phyloP scores from a whole-genome alignment of 1,139 yeast species.

The Taphrina confusa region DNA sequence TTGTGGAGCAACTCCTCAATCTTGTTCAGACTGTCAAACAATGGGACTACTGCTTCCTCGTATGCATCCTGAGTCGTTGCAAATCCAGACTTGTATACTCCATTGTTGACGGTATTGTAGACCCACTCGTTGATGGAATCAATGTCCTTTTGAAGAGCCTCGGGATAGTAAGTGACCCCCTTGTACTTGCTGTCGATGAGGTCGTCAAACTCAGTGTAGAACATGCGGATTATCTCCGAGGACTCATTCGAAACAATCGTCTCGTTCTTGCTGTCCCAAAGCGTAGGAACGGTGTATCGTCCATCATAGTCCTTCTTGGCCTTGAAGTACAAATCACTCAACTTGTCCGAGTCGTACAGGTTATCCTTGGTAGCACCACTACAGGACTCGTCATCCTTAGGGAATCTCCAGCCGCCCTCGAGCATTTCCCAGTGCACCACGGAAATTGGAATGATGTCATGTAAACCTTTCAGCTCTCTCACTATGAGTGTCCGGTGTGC shows the following conservation, averaged over 20 bases:
- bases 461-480: constrained; percentile 75
- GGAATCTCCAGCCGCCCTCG: constrained; percentile 63
- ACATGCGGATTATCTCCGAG: constrained; percentile 80
- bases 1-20: constrained; percentile 66
- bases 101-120: constrained; percentile 62
- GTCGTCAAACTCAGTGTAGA: constrained; percentile 67
- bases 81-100: constrained; percentile 87
- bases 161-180: constrained; percentile 66
- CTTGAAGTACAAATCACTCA: constrained; percentile 71
- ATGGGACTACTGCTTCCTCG: constrained; percentile 64
- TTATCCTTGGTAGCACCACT: constrained; percentile 69
- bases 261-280: constrained; percentile 80
- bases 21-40: constrained; percentile 72
- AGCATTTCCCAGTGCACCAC: constrained; percentile 41
- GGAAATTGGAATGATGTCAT: constrained; percentile 49
- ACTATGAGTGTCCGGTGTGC: constrained; percentile 84
- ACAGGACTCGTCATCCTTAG: constrained; percentile 51
- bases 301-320: constrained; percentile 76
- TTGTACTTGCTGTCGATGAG: constrained; percentile 55
- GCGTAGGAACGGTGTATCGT: constrained; percentile 85
- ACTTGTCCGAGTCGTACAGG: constrained; percentile 59
- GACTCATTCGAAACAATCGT: constrained; percentile 91
- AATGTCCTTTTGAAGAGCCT: constrained; percentile 55
- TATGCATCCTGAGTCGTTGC: constrained; percentile 83
- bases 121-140: constrained; percentile 83